phyloP scores from a whole-genome alignment of 768 basidiomycete genomes.

The Trichaptum fuscoviolaceum region DNA sequence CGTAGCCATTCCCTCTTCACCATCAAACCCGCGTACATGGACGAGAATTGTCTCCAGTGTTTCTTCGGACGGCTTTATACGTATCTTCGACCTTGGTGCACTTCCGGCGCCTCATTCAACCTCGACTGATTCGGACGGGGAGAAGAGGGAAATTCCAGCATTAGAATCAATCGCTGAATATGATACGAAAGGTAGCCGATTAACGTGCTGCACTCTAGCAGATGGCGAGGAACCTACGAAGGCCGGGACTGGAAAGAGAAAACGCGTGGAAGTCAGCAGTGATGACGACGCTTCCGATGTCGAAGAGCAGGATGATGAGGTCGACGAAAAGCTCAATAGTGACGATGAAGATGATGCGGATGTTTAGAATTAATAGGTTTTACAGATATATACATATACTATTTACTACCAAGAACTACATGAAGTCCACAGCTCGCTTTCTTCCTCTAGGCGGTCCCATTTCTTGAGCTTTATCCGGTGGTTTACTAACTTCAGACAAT shows the following conservation, averaged over 20 bases:
- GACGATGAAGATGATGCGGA: slow-evolving; percentile 23
- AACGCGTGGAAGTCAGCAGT: slow-evolving; percentile 18
- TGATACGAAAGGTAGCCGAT: slow-evolving; percentile 79
- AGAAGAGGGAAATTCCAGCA: slow-evolving; percentile 20
- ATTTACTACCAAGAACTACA: slow-evolving; percentile 34
- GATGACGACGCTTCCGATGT: slow-evolving; percentile 19
- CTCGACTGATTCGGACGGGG: neutral
- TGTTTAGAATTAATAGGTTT: slow-evolving; percentile 1
- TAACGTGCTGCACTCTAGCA: slow-evolving; percentile 69
- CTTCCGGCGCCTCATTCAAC: slow-evolving; percentile 29
- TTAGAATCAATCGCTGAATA: slow-evolving; percentile 60
- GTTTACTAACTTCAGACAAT: neutral
- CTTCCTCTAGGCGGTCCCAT: slow-evolving; percentile 38
- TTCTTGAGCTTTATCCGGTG: neutral
- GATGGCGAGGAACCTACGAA: slow-evolving; percentile 33
- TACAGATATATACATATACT: neutral
- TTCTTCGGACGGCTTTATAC: slow-evolving; percentile 87
- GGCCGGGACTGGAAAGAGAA: slow-evolving; percentile 30
- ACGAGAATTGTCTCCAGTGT: slow-evolving; percentile 70
- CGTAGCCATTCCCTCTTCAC: slow-evolving; percentile 46
- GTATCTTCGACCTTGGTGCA: slow-evolving; percentile 63
- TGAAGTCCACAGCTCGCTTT: slow-evolving; percentile 71
- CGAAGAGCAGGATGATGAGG: slow-evolving; percentile 27
- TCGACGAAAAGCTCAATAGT: slow-evolving; percentile 28
- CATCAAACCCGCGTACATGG: slow-evolving; percentile 22